phyloP scores from a whole-genome alignment of 2,329 filamentous ascomycete species.

The Colletotrichum orchidophilum region DNA sequence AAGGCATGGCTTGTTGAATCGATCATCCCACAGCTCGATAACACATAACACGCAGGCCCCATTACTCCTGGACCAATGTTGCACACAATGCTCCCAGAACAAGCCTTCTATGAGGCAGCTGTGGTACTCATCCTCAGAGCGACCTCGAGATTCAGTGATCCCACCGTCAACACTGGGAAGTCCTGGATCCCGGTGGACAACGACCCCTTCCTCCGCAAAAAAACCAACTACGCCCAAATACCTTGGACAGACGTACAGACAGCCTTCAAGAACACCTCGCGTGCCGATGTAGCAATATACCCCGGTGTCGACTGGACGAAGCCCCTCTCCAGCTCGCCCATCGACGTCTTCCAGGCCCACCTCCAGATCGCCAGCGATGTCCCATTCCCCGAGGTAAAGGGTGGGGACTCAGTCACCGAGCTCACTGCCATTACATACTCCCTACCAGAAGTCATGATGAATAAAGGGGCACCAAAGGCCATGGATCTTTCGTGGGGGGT shows the following conservation, averaged over 20 bases:
- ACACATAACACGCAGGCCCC: too few relatives aligned
- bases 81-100: not conserved
- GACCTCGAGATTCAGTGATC: not conserved
- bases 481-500: not conserved
- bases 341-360: not conserved
- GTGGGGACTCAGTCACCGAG: not conserved
- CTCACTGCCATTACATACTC: not conserved
- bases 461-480: not conserved
- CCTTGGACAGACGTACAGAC: not conserved
- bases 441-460: not conserved
- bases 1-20: too few relatives aligned
- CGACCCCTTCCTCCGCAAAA: not conserved
- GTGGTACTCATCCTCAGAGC: not conserved
- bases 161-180: not conserved
- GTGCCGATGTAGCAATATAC: not conserved
- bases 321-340: not conserved
- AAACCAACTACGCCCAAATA: not conserved
- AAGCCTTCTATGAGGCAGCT: not conserved
- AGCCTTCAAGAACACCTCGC: not conserved
- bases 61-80: not conserved
- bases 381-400: not conserved
- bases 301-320: not conserved
- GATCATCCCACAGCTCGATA: too few relatives aligned
- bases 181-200: not conserved
- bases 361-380: not conserved